These are phyloP conservation scores for Plasmodium blacklocki DNA, from an alignment of 169 alveolate genomes.

Conservation along the genomic window DNA sequence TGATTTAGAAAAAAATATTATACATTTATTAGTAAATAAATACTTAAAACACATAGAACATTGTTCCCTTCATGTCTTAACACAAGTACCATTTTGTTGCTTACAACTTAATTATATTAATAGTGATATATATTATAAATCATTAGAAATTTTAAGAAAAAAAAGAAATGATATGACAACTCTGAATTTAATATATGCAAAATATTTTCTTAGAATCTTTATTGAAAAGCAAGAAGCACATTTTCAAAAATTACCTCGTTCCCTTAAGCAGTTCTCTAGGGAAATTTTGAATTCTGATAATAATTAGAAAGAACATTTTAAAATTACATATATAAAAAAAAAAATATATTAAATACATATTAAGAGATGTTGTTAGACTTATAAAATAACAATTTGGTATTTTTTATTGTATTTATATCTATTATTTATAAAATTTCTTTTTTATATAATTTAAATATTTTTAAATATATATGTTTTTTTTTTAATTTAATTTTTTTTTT, in stretches of 20 bases:
- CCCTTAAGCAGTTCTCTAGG: conserved; percentile 64
- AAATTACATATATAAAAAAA: too few relatives aligned
- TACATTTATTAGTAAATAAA: conserved; percentile 54
- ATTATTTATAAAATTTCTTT: too few relatives aligned
- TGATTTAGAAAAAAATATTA: conserved; percentile 43
- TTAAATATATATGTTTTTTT: too few relatives aligned
- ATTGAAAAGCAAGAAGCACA: conserved; percentile 74
- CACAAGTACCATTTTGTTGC: conserved; percentile 77
- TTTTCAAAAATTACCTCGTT: conserved; percentile 73
- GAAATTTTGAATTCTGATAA: conserved; percentile 70
- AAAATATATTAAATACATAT: too few relatives aligned
- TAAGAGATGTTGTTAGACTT: too few relatives aligned
- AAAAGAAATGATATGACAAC: conserved; percentile 63
- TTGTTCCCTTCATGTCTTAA: conserved; percentile 75
- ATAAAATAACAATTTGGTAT: too few relatives aligned
- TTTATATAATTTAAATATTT: too few relatives aligned
- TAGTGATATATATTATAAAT: conserved; percentile 60
- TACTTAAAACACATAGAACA: conserved; percentile 39
- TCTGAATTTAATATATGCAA: conserved; percentile 76
- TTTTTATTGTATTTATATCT: too few relatives aligned
- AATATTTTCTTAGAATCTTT: conserved; percentile 67
- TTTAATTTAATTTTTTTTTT: too few relatives aligned
- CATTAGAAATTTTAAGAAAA: conserved; percentile 46
- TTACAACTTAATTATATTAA: conserved; percentile 63
- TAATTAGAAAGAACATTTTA: neutral